Base-by-base conservation (phyloP, 495 filamentous ascomycete genomes). In the Aspergillus cristatus region DNA sequence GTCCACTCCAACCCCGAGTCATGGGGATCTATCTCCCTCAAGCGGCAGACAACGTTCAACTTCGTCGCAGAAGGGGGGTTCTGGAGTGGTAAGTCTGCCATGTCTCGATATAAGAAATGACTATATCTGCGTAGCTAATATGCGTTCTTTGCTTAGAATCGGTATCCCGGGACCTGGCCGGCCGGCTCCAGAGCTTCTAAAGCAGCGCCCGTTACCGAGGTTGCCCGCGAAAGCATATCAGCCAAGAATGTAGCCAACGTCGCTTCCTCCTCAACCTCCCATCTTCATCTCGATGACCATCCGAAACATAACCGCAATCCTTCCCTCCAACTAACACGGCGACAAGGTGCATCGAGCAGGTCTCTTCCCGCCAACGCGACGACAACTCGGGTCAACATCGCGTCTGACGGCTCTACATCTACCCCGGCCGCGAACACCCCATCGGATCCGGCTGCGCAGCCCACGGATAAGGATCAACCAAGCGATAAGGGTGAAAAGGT, bases 181-280 rank as follows among this genome's bases (percentile, higher is more conserved):
- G 67, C 71, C 32, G 56, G 57, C 18, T 68, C 71, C 25, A 68
- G 71, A 52, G 61, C 59, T 15, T 67, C 71, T 26, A 89, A 89
- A 56, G 80, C 83, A 17, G 66, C 71, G 26, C 72, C 83, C 32
- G 79, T 83, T 36, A 86, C 78, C 34, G 74, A 84, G 60, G 74
- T 86, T 55, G 82, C 80, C 39, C 79, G 78, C 54, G 82, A 89
- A 63, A 84, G 78, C 36, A 84, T 87, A 24, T 70, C 80, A 38
- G 81, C 72, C 38, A 55, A 66, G 46, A 57, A 68, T 55, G 57
- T 57, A 50, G 58, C 67, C 40, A 58, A 68, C 51, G 28, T 56
- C 18, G 45, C 58, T 5, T 58, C 60, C 18, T 50, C 51, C 25
- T 58, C 65, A 16, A 49, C 51, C 25, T 54, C 55, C 39, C 47